Base-by-base conservation (phyloP, 2,329 filamentous ascomycete genomes). In the Lecanicillium sp. region DNA sequence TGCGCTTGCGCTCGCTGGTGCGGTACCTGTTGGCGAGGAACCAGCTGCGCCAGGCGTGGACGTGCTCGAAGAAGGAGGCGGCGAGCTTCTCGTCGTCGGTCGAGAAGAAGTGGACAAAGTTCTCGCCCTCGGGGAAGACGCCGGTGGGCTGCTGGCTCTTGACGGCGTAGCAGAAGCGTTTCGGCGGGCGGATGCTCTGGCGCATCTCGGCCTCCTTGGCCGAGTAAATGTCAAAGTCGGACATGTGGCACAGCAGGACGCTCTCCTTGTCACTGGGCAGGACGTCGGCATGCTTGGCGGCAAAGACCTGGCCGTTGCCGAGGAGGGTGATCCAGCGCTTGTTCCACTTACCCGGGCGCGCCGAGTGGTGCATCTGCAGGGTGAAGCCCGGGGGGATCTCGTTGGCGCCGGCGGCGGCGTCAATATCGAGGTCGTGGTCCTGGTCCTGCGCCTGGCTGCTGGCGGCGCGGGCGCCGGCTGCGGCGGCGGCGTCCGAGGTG, bases 31-130 rank as follows among this genome's bases (percentile, higher is more conserved):
- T 81, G 31, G 87, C 83, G 7, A 96, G 64, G 53, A 95, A 95
- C 87, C 88, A 95, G 58, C 86, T 94, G 42, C 90, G 77, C 89
- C 89, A 96, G 29, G 65, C 65, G 45, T 95, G 87, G 2, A 94
- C 71, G 17, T 73, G 71, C 13, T 73, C 68, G 52, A 84, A 80
- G 62, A 90, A 95, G 12, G 67, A 64, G n/a, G 73, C 70, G 1
- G 85, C 86, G 1, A 79, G 60, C 1, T 65, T 57, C 5, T 72
- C 65, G 50, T 96, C 86, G 32, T 87, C 86, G 2, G 84, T 87
- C 42, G 79, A 82, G 63, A 97, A 94, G 61, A 90, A 95, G 55
- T 97, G 90, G 3, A 94, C 84, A 54, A 87, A 97, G 49, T 90
- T 90, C 37, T 85, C 80, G 3, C 81, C 84, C 39, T 82, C 81